phyloP scores from a whole-genome alignment of 2,329 filamentous ascomycete species.

The Pestalotiopsis sp. region DNA sequence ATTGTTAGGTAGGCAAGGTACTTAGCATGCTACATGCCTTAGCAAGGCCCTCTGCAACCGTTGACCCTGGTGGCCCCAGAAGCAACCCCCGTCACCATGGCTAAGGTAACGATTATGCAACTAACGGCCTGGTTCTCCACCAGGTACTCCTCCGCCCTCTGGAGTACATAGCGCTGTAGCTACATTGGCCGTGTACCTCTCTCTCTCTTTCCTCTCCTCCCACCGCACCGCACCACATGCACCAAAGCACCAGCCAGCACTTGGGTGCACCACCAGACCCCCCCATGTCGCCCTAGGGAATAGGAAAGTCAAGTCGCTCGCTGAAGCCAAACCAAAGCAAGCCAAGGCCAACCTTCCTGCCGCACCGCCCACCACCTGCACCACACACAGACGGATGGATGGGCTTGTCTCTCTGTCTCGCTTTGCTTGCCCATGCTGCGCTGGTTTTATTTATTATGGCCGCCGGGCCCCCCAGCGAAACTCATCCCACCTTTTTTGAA shows the following conservation, averaged over 20 bases:
- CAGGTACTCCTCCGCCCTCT: slow-evolving; percentile 9
- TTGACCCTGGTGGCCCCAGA: not conserved
- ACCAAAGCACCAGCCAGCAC: not conserved
- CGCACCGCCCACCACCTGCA: slow-evolving; percentile 11
- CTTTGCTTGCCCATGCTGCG: not conserved
- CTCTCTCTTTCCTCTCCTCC: not conserved
- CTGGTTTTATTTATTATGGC: slow-evolving; percentile 10
- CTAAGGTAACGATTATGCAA: not conserved
- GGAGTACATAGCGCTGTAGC: not conserved
- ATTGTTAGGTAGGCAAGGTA: not conserved
- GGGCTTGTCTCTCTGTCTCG: not conserved
- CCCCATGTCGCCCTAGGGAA: slow-evolving; percentile 12
- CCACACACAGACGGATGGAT: not conserved
- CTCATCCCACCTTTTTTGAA: slow-evolving; percentile 31
- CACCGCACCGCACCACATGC: not conserved
- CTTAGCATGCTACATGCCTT: not conserved
- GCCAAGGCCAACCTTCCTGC: slow-evolving; percentile 4
- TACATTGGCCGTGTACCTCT: not conserved
- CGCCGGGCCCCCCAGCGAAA: slow-evolving; percentile 28
- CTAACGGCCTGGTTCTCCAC: not conserved
- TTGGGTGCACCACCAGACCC: not conserved
- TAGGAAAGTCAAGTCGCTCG: not conserved
- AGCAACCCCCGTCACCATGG: not conserved
- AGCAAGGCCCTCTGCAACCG: not conserved
- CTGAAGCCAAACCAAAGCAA: not conserved